phyloP scores from a whole-genome alignment of 495 filamentous ascomycete species.

The Penicillium tannophilum region DNA sequence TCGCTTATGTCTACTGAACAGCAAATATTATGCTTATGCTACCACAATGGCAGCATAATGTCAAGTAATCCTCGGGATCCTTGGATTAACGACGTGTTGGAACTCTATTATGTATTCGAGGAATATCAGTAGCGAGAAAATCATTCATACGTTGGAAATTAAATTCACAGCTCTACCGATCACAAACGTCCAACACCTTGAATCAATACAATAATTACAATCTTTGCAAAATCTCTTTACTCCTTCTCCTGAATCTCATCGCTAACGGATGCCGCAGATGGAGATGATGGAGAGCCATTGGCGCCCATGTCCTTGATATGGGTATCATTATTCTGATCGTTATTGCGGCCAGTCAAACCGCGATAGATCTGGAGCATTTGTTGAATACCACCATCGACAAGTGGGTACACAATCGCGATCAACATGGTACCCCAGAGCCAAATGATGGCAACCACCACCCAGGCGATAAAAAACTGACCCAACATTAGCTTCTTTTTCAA shows the following conservation, averaged over 20 bases:
- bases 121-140: too few relatives aligned
- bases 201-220: too few relatives aligned
- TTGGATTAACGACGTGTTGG: too few relatives aligned
- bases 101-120: too few relatives aligned
- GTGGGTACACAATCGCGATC: constrained; percentile 36
- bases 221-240: neutral
- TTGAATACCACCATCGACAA: constrained; percentile 36
- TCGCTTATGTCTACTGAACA: constrained; percentile 8
- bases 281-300: constrained; percentile 4
- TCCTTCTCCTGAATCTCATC: neutral
- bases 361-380: constrained; percentile 31
- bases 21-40: neutral
- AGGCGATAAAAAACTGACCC: constrained; percentile 70
- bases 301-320: constrained; percentile 1
- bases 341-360: constrained; percentile 9
- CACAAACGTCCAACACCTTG: too few relatives aligned
- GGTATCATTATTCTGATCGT: neutral
- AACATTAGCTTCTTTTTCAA: neutral
- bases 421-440: constrained; percentile 63
- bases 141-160: too few relatives aligned
- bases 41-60: neutral
- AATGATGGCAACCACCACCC: constrained; percentile 73
- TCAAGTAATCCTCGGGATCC: neutral
- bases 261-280: constrained; percentile 20
- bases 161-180: too few relatives aligned